These are phyloP conservation scores for Pichia nanzhaoensis DNA, from an alignment of 805 yeast genomes.

Conservation along the genomic window DNA sequence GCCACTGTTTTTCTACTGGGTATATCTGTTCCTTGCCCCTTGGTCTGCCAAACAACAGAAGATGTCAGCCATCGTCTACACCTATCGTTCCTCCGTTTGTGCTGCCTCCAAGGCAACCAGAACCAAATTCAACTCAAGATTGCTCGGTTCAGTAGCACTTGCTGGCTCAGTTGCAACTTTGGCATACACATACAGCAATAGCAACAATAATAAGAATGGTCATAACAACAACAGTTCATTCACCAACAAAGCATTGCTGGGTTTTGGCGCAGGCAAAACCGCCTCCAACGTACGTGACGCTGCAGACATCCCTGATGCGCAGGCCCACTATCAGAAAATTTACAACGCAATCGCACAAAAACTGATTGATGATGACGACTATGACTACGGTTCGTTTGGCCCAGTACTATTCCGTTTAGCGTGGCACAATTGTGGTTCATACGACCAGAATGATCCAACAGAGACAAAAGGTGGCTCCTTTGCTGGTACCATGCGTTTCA, in stretches of 20 bases:
- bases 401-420: constrained; percentile 42
- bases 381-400: constrained; percentile 56
- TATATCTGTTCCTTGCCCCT: background rate
- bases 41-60: background rate
- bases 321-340: constrained; percentile 53
- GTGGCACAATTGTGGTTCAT: constrained; percentile 47
- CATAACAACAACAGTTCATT: constrained; percentile 15
- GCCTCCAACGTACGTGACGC: constrained; percentile 30
- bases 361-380: constrained; percentile 47
- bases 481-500: constrained; percentile 49
- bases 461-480: constrained; percentile 40
- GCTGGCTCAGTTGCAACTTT: constrained; percentile 28
- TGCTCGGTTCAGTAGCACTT: constrained; percentile 3
- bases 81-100: constrained; percentile 1
- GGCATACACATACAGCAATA: constrained; percentile 22
- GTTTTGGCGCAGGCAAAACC: constrained; percentile 25
- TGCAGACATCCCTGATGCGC: constrained; percentile 24
- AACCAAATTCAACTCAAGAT: background rate
- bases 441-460: constrained; percentile 35
- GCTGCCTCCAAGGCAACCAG: background rate
- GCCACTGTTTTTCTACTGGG: no score
- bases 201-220: constrained; percentile 13
- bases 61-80: constrained; percentile 1
- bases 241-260: constrained; percentile 21
- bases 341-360: constrained; percentile 68